Base-by-base conservation (phyloP, 2,329 filamentous ascomycete species). In the Ophiosphaerella narmari region DNA sequence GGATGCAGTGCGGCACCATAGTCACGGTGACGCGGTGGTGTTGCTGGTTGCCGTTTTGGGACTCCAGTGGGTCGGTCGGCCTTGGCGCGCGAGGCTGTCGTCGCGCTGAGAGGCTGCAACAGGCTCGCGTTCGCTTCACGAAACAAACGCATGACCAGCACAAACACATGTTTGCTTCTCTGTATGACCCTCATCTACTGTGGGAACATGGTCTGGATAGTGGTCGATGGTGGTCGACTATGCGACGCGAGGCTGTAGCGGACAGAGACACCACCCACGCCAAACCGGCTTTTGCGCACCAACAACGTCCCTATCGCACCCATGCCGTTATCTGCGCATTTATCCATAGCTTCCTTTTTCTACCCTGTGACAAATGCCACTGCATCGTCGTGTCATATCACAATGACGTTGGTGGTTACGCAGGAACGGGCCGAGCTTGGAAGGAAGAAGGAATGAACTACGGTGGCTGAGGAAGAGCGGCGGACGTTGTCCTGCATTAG, bases 291-390 rank as follows among this genome's bases (percentile, higher is more conserved):
- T 46, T 50, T 33, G 24, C 18, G 18, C 33, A 29, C 43, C 43
- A 40, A 41, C 29, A 41, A 23, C 12, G 40, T 49, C 12, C 39
- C 31, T 12, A 38, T 8, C 31, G 12, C 34, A 49, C 29, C 47
- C 55, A 53, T 53, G 52, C 21, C 21, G 36, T 48, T 58, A 53
- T 49, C 55, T 47, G 44, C 12, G 34, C 49, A 44, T 39, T 53
- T 48, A 41, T 47, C 37, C 39, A 42, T 47, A 11, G 13, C 31
- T 40, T 42, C 34, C 18, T 29, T 11, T 6, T 29, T 29, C 11
- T 6, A 29, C 11, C 26, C 26, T 29, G 26, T 29, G 26, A 29
- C 26, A 29, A 11, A 11, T 29, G 11, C 26, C 7, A 11, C 7
- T 29, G 26, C 11, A 3, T 18, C 16, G 16, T 18, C 2, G 16